Conservation (phyloP, 345 rosid species). For the Syzygium aromaticum region DNA sequence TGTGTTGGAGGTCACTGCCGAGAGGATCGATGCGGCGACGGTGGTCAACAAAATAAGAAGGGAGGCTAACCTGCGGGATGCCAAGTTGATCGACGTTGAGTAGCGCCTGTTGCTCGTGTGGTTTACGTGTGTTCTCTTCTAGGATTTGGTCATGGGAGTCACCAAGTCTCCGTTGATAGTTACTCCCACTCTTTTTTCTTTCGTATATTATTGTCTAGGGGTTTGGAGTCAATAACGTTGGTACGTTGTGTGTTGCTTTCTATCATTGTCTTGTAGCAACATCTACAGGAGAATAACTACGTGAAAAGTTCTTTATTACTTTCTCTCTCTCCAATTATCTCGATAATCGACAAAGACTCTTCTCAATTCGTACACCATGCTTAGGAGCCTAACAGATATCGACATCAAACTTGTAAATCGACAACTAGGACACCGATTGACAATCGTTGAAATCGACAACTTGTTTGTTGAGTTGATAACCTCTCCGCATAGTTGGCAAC, state of each 20-base stretch:
- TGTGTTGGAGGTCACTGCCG: background rate
- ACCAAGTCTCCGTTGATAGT: background rate
- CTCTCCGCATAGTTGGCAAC: too few relatives aligned
- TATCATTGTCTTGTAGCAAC: background rate
- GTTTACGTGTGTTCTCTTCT: background rate
- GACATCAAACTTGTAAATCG: too few relatives aligned
- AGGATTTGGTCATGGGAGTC: background rate
- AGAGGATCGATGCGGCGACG: accelerated
- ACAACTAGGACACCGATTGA: too few relatives aligned
- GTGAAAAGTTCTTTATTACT: too few relatives aligned
- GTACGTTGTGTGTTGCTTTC: background rate
- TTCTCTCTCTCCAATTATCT: too few relatives aligned
- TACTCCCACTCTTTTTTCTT: background rate
- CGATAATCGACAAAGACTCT: background rate
- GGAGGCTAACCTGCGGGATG: background rate
- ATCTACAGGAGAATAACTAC: too few relatives aligned
- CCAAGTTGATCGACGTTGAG: background rate
- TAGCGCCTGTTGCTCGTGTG: background rate
- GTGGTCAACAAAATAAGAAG: background rate
- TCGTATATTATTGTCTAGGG: background rate
- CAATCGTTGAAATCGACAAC: too few relatives aligned
- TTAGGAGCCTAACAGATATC: too few relatives aligned
- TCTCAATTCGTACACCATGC: too few relatives aligned
- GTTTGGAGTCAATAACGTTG: background rate
- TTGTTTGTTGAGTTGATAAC: too few relatives aligned